Base-by-base conservation (phyloP, 2,329 filamentous ascomycete species). In the Colletotrichum falcatum region DNA sequence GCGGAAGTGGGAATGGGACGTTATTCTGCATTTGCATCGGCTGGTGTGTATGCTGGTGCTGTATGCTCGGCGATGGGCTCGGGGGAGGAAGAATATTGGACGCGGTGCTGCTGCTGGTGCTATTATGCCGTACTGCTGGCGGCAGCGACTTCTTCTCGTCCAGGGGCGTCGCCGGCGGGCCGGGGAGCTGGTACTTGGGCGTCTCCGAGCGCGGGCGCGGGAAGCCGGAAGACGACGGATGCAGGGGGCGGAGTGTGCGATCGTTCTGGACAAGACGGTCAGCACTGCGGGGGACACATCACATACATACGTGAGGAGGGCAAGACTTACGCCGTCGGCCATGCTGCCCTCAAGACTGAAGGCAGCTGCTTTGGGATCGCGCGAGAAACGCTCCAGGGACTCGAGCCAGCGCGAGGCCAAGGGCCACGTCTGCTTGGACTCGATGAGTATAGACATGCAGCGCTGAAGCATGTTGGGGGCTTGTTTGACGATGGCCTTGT, bases 331-430 rank as follows among this genome's bases (percentile, higher is more conserved):
- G 65, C 85, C 84, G 60, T 87, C 85, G 9, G 84, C 83, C 86
- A 87, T 87, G 59, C 84, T 83, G 14, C 81, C 83, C 67, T 87
- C 83, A 18, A 81, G 77, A 20, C 78, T 79, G 7, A 81, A 77
- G 3, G 80, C 77, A 37, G 79, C 76, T 18, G 80, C 80, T 63
- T 82, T 82, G 8, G 84, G 81, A 66, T 85, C 82, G 33, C 79
- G 79, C 54, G 81, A 82, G 75, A 86, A 86, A 51, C 81, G 83
- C 60, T 85, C 83, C 3, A 88, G 76, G 0, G 83, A 82, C 8
- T 84, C 83, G n/a, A 84, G 81, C 86, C 86, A 88, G 8, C 85
- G 82, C n/a, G 80, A 79, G 1, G 86, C 85, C 8, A 88, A 78
- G 0, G 86, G 85, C 86, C 86, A 88, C 18, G 86, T 83, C 48